A percentile compares a stretch with the other conserved stretches of the same genome.
phyloP scores from a whole-genome alignment of 768 basidiomycete genomes.

The Russula brevipes region DNA sequence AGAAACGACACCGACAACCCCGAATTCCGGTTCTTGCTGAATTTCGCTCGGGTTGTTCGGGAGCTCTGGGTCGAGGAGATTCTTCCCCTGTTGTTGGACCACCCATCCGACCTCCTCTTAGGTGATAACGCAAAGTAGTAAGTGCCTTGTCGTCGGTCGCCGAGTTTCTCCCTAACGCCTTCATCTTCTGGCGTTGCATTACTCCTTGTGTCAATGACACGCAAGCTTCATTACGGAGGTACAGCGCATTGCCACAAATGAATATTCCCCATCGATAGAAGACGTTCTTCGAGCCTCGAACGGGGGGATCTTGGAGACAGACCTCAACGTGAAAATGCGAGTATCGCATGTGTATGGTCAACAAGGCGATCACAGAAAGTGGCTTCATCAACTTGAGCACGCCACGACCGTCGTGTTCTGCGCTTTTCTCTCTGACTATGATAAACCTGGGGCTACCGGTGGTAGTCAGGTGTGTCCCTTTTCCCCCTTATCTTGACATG shows the following conservation, averaged over 20 bases:
- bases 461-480: conserved; percentile 25
- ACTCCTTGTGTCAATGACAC: conserved; percentile 27
- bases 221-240: conserved; percentile 80
- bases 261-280: conserved; percentile 76
- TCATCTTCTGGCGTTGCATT: too few species aligned
- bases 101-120: background rate
- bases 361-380: conserved; percentile 45
- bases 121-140: conserved; percentile 11
- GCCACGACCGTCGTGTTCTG: conserved; percentile 71
- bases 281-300: conserved; percentile 80
- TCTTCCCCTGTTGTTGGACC: conserved; percentile 24
- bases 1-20: conserved; percentile 9
- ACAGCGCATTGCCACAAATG: conserved; percentile 66
- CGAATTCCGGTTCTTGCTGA: conserved; percentile 28
- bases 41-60: conserved; percentile 1
- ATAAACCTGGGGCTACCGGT: conserved; percentile 39
- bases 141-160: background rate
- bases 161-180: too few species aligned
- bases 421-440: conserved; percentile 68
- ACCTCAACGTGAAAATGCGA: conserved; percentile 29
- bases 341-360: conserved; percentile 76
- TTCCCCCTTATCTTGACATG: background rate
- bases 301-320: conserved; percentile 46
- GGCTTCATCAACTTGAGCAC: conserved; percentile 52
- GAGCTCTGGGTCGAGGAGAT: conserved; percentile 36